Evolutionary conservation across 2,329 filamentous ascomycete species (phyloP), one percentile per base, ranked within the genome.

Genomic region (Leptosphaerulina australis): DNA sequence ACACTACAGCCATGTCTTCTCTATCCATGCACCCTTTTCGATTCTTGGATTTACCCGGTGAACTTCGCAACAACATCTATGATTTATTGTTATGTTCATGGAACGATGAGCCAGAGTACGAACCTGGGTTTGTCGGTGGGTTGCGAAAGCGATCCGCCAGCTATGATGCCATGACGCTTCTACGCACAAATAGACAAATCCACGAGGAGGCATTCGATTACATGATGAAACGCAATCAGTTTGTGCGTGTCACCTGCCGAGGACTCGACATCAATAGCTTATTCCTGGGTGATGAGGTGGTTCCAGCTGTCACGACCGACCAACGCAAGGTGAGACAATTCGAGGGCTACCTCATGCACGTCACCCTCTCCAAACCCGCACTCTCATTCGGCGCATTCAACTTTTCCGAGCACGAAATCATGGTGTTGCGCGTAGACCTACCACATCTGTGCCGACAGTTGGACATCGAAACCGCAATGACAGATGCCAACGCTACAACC

Each of bases 171-270:
- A 53, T 54, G 34, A 47, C 62, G 14, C 56, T 67, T 18, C 48
- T 67, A 28, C 59, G 61, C 29, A 37, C 58, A 33, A 67, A 63
- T 55, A 63, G 60, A 46, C 64, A 66, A 50, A 55, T 67, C n/a
- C 52, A 67, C 33, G 47, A 50, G 29, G 64, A 67, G 49, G 63
- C 64, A 6, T 63, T 54, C 38, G 63, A 65, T 41, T 62, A 64
- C 44, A 65, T 63, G 60, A 60, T 61, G 47, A 65, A 59, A 53
- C 59, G 61, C 29, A 65, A 64, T 34, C 62, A 64, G 36, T 64
- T 65, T 30, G 57, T 67, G 17, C 64, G 59, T 37, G 47, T 67
- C 22, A 63, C 58, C 24, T 67, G 64, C 36, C 55, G 58, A 41
- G 61, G 61, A 29, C 33, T 66, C 39, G 53, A 64, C 18, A 50